Conservation (phyloP, 805 yeast genomes). For the Kurtzmaniella fragi region DNA sequence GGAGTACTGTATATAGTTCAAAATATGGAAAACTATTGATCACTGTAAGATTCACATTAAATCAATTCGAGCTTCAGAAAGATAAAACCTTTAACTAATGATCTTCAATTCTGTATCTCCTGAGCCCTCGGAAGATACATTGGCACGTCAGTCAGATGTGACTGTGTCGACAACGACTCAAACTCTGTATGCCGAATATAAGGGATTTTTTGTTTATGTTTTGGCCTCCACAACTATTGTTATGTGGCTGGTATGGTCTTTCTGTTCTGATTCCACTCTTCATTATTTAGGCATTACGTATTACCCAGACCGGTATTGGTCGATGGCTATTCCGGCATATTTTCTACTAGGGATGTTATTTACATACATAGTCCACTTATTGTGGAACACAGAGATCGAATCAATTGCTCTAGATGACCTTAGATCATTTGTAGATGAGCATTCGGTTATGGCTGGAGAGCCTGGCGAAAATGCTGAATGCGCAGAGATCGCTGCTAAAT, state of each 20-base stretch:
- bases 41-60: too few species aligned
- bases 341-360: conserved; percentile 68
- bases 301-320: conserved; percentile 92
- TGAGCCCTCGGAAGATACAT: conserved; percentile 32
- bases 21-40: too few species aligned
- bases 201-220: conserved; percentile 80
- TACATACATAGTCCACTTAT: conserved; percentile 62
- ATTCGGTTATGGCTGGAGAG: conserved; percentile 33
- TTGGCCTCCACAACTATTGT: conserved; percentile 52
- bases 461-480: conserved; percentile 1
- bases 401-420: conserved; percentile 56
- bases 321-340: conserved; percentile 69
- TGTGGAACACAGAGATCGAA: conserved; percentile 72
- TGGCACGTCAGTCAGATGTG: conserved; percentile 65
- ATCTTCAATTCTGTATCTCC: conserved; percentile 1
- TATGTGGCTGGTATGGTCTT: conserved; percentile 68
- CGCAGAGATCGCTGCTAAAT: neutral
- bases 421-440: conserved; percentile 66
- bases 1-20: too few species aligned
- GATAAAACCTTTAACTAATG: too few species aligned
- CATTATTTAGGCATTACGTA: conserved; percentile 54
- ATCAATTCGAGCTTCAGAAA: too few species aligned
- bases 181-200: conserved; percentile 69
- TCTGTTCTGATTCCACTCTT: conserved; percentile 57
- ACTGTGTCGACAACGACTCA: conserved; percentile 47